These are phyloP conservation scores for Fragaria nilgerrensis DNA, from an alignment of 306 rosid genomes.

Conservation along the genomic window DNA sequence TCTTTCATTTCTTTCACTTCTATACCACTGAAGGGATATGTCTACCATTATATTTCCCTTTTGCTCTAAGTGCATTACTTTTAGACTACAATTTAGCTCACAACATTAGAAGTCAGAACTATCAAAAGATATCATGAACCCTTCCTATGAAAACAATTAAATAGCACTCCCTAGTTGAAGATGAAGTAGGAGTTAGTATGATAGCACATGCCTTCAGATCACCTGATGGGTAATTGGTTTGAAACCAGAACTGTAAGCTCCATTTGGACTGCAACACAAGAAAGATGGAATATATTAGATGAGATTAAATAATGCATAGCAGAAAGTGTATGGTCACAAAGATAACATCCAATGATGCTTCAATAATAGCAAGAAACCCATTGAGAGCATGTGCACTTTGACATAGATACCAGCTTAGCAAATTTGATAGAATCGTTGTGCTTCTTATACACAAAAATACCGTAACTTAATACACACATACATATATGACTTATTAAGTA, in stretches of 20 bases:
- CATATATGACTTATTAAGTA: not conserved
- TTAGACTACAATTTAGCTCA: not conserved
- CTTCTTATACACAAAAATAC: not conserved
- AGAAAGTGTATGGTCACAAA: not conserved
- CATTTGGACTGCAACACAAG: slow-evolving; percentile 70
- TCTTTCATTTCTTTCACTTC: not conserved
- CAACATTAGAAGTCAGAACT: not conserved
- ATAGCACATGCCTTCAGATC: slow-evolving; percentile 55
- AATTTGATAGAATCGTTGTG: not conserved
- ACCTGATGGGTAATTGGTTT: slow-evolving; percentile 98
- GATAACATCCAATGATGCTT: not conserved
- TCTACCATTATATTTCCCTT: not conserved
- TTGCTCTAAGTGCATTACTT: not conserved
- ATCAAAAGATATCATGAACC: not conserved
- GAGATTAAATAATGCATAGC: not conserved
- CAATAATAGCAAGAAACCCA: not conserved
- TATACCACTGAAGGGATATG: not conserved
- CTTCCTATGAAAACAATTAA: slow-evolving; percentile 11
- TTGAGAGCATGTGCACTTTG: not conserved
- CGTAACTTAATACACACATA: not conserved
- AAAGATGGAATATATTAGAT: not conserved
- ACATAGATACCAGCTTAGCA: not conserved
- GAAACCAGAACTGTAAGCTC: slow-evolving; percentile 98
- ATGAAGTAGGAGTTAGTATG: slow-evolving; percentile 25
- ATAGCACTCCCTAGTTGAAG: not conserved